Base-by-base conservation (phyloP, 495 filamentous ascomycete genomes). In the Hypoxylon crocopeplum region DNA sequence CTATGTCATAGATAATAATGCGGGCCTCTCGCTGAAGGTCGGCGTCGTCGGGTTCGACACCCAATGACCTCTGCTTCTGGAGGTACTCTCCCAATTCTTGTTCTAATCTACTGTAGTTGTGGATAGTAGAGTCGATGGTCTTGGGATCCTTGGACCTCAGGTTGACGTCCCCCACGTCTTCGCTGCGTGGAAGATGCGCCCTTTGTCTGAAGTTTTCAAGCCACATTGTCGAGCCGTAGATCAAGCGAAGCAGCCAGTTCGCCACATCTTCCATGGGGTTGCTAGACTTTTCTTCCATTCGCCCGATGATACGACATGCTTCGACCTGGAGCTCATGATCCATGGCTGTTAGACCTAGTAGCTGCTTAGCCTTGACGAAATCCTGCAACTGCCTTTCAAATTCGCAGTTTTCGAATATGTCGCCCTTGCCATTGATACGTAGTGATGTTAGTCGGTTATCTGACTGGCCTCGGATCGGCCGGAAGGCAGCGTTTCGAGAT, bases 21-120 rank as follows among this genome's bases (percentile, higher is more conserved):
- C 88, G 84, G 6, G 79, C 86, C 66, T 88, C 77, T 13, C 73
- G 75, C 69, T 89, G 87, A 27, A 91, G 62, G 59, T 86, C 82
- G 13, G 73, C 72, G 63, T 91, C 86, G 22, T 78, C 80, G 4
- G 84, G 85, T 32, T 81, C 70, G 25, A 78, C 48, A 0, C 86
- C 86, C 17, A 75, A 62, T 0, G 78, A 57, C 11, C 76, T 64
- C 57, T 84, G 78, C 8, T 71, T 64, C 1, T 73, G 72, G 8
- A 88, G 76, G 59, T 78, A 89, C 19, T 78, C 76, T 10, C 72
- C 80, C 25, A 91, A 76, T 66, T 86, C 84, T 5, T 68, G 73
- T 49, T 86, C 80, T 7, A 91, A 71, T n/a, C 85, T 77, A 50
- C 64, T 71, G 47, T 76, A 76, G 61, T 81, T 84, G 64, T 81